phyloP scores from a whole-genome alignment of 2,329 filamentous ascomycete genomes.

The Chrysosporium queenslandicum region DNA sequence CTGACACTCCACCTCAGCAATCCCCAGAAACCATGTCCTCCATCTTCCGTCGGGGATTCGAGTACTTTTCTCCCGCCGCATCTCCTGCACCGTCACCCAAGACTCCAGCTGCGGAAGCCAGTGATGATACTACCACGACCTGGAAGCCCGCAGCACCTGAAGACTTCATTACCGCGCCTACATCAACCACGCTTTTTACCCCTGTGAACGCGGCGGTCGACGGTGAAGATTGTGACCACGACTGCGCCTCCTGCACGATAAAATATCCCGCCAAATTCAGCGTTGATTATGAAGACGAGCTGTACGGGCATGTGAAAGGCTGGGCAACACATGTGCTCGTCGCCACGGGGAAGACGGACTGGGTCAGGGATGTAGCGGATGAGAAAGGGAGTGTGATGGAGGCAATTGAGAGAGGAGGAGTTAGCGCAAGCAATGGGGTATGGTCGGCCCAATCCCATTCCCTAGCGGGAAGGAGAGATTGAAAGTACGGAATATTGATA shows the following conservation, averaged over 20 bases:
- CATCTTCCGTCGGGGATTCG: conserved; percentile 11
- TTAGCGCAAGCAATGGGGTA: conserved; percentile 37
- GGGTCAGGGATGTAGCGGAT: conserved; percentile 79
- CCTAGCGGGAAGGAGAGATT: no score
- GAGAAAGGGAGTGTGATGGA: conserved; percentile 81
- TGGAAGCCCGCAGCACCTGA: conserved; percentile 19
- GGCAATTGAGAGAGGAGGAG: conserved; percentile 48
- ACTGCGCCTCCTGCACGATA: conserved; percentile 72
- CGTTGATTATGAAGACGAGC: conserved; percentile 63
- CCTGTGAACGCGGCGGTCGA: conserved; percentile 65
- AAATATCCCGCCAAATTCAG: conserved; percentile 64
- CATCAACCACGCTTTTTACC: conserved; percentile 54
- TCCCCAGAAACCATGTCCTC: conserved; percentile 10
- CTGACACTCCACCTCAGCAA: no score
- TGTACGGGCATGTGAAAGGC: conserved; percentile 77
- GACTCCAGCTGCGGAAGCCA: not conserved
- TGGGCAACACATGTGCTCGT: conserved; percentile 87
- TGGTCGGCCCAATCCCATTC: no score
- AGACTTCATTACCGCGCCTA: conserved; percentile 41
- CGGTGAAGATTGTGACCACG: conserved; percentile 78
- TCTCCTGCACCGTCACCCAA: conserved; percentile 6
- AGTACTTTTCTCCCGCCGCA: conserved; percentile 5
- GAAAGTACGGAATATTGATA: no score
- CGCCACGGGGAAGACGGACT: conserved; percentile 91
- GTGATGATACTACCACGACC: conserved; percentile 19